Evolutionary conservation across 257 asterid genomes (phyloP).

Genomic region (Forsythia viridissima): DNA sequence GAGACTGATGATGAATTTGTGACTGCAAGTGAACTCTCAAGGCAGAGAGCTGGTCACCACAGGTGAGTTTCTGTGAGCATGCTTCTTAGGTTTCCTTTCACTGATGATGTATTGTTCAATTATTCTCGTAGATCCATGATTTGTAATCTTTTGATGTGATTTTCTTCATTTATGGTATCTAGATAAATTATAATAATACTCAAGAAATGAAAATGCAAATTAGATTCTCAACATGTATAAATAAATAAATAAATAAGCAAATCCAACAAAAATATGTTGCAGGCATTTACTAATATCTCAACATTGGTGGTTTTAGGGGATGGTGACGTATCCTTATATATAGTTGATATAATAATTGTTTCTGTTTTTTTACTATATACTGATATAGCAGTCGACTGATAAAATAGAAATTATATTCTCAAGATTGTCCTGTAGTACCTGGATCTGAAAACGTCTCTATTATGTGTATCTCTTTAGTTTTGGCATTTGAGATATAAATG

Average conservation of each 20-base stretch:
- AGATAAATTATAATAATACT: not conserved
- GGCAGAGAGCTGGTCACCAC: constrained; percentile 57
- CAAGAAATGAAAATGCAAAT: not conserved
- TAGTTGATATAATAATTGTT: not conserved
- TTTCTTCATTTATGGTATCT: not conserved
- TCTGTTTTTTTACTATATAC: not conserved
- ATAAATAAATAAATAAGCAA: not conserved
- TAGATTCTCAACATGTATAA: not conserved
- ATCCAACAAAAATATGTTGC: not conserved
- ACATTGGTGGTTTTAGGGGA: not conserved
- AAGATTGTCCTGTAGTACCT: not conserved
- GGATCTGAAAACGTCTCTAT: not conserved
- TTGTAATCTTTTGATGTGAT: not conserved
- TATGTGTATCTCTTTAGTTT: not conserved
- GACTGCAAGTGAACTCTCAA: constrained; percentile 46
- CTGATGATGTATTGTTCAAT: not conserved
- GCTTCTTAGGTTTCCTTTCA: not conserved
- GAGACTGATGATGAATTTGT: constrained; percentile 62
- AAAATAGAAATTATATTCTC: not conserved
- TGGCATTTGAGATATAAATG: not conserved
- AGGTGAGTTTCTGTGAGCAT: constrained; percentile 46
- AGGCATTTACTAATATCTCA: not conserved
- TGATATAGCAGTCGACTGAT: not conserved
- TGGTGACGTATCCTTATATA: not conserved
- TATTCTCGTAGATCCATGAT: not conserved